Percentiles rank a stretch among this genome's conserved stretches.
Conservation (phyloP, 768 basidiomycete species). For the Lentinula raphanica region DNA sequence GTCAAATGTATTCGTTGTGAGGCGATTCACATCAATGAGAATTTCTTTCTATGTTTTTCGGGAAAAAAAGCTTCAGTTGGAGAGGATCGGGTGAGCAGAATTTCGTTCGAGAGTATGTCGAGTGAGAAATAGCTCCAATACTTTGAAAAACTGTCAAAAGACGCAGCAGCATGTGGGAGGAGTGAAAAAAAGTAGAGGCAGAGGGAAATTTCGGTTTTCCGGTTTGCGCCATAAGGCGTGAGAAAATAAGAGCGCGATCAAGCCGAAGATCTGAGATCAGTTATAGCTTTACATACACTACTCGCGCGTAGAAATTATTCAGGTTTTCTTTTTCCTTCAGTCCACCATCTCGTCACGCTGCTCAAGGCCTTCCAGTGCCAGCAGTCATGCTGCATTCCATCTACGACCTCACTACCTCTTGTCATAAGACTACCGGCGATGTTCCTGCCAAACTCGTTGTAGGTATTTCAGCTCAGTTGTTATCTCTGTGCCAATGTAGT, state of each 20-base stretch:
- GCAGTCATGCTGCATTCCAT: slow-evolving; percentile 65
- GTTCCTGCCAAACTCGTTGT: slow-evolving; percentile 87
- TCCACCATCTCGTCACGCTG: neutral
- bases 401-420: slow-evolving; percentile 84
- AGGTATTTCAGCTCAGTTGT: slow-evolving; percentile 26
- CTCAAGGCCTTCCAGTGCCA: slow-evolving; percentile 3
- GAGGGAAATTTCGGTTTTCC: too few species aligned
- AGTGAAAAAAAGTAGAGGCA: neutral
- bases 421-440: slow-evolving; percentile 78
- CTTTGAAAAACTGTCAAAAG: neutral
- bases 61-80: neutral
- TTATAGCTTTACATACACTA: neutral
- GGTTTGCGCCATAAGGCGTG: neutral
- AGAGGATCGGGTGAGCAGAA: neutral
- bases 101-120: too few species aligned
- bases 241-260: neutral
- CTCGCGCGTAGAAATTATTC: neutral
- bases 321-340: neutral
- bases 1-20: neutral
- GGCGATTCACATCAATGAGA: neutral
- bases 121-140: neutral
- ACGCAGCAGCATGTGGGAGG: neutral
- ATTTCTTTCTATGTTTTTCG: neutral
- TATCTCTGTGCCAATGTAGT: neutral
- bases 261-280: neutral